Conservation (phyloP, 805 yeast genomes). For the Metschnikowia hibisci region DNA sequence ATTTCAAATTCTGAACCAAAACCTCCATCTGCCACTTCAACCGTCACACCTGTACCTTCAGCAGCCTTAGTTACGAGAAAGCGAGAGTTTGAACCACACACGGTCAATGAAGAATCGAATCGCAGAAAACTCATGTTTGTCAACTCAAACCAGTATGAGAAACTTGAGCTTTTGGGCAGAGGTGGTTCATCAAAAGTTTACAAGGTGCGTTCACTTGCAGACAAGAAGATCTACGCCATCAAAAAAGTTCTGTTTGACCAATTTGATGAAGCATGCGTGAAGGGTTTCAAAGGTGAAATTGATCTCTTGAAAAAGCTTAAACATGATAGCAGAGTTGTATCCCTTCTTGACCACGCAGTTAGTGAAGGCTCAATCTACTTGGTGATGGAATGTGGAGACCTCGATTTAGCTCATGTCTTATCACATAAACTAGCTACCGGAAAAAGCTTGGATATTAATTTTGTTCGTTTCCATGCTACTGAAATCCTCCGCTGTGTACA, state of each 20-base stretch:
- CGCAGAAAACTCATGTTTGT: conserved; percentile 30
- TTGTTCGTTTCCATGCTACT: conserved; percentile 72
- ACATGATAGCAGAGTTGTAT: conserved; percentile 67
- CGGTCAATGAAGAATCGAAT: conserved; percentile 16
- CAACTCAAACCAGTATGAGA: conserved; percentile 65
- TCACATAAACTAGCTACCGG: conserved; percentile 47
- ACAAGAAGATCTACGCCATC: conserved; percentile 66
- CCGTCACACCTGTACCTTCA: background rate
- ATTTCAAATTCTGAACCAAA: conserved; percentile 1
- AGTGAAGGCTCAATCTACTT: conserved; percentile 59
- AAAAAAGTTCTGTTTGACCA: conserved; percentile 79
- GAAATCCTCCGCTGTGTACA: conserved; percentile 79
- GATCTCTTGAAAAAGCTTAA: conserved; percentile 60
- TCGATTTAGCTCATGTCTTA: conserved; percentile 80
- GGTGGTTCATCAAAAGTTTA: conserved; percentile 94
- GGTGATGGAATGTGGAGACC: conserved; percentile 94
- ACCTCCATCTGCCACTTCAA: conserved; percentile 6
- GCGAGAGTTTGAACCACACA: background rate
- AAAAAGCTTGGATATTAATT: conserved; percentile 56
- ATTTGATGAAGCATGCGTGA: conserved; percentile 68
- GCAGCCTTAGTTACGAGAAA: background rate
- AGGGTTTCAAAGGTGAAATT: conserved; percentile 88
- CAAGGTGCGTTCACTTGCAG: conserved; percentile 55
- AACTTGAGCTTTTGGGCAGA: conserved; percentile 74
- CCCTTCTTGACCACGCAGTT: conserved; percentile 69